Percentiles rank a stretch among this genome's conserved stretches.
Evolutionary conservation across 2,329 filamentous ascomycete species (phyloP).

Genomic region (Hypoxylon sp.): DNA sequence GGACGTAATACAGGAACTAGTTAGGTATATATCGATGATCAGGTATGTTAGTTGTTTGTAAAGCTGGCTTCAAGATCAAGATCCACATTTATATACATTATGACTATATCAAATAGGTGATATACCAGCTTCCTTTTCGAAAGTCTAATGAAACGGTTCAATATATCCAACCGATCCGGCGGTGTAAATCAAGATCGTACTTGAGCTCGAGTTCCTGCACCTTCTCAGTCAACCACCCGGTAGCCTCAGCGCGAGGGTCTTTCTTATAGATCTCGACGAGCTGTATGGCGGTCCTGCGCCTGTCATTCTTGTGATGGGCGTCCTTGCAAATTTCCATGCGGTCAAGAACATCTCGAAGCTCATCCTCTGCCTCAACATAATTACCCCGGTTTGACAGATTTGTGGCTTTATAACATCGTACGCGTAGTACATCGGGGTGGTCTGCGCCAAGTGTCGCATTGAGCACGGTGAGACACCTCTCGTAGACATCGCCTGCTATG

Average conservation of each 20-base stretch:
- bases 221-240: background rate
- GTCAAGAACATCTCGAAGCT: constrained; percentile 4
- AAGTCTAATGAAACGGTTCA: background rate
- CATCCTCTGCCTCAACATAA: constrained; percentile 4
- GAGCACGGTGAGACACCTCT: constrained; percentile 11
- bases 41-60: background rate
- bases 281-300: constrained; percentile 12
- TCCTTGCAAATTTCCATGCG: constrained; percentile 1
- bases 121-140: too few relatives aligned
- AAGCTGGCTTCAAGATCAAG: too few relatives aligned
- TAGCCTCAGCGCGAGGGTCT: background rate
- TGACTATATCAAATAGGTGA: background rate
- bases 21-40: too few relatives aligned
- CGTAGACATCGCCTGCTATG: constrained; percentile 2
- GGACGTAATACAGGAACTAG: background rate
- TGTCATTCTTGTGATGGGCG: constrained; percentile 10
- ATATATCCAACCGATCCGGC: constrained; percentile 20
- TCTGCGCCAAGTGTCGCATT: too few relatives aligned
- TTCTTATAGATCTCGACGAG: constrained; percentile 11
- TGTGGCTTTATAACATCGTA: constrained; percentile 1
- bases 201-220: constrained; percentile 14
- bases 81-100: background rate
- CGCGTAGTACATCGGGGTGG: too few relatives aligned
- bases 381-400: constrained; percentile 1
- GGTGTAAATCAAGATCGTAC: constrained; percentile 15